phyloP scores from a whole-genome alignment of 257 asterid species.

The Asclepias syriaca region DNA sequence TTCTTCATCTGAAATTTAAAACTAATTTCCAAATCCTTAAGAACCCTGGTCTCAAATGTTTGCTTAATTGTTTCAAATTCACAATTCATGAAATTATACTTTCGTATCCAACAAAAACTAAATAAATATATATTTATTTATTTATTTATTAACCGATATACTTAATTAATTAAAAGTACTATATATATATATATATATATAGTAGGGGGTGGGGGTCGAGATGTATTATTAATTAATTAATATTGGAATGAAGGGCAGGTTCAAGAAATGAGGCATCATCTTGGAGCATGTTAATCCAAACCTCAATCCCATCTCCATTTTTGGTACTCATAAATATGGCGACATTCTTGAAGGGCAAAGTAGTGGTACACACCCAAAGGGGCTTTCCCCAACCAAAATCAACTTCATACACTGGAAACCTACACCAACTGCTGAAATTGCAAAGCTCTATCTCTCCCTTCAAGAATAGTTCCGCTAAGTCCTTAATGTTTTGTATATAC shows the following conservation, averaged over 20 bases:
- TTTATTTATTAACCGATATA: no score
- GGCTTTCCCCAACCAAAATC: conserved; percentile 54
- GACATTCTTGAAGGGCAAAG: conserved; percentile 25
- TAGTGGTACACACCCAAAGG: conserved; percentile 29
- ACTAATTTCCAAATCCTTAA: no score
- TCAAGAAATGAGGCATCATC: conserved; percentile 17
- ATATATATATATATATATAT: no score
- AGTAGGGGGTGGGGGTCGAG: no score
- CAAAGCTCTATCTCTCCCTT: conserved; percentile 21
- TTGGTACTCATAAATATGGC: conserved; percentile 29
- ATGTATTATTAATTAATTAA: not conserved
- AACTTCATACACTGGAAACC: conserved; percentile 45
- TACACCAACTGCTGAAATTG: conserved; percentile 42
- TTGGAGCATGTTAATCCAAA: conserved; percentile 33
- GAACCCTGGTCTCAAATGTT: no score
- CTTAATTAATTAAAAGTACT: no score
- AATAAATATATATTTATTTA: no score
- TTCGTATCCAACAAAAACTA: no score
- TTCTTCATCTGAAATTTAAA: no score
- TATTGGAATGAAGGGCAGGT: no score
- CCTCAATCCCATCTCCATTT: conserved; percentile 49
- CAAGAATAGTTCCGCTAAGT: not conserved
- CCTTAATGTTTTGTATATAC: conserved; percentile 1
- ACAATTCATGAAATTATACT: no score
- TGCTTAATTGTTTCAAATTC: no score